A percentile compares a stretch with the other conserved stretches of the same genome.
Evolutionary conservation across 768 basidiomycete species (phyloP).

Genomic region (Serendipita sp.): DNA sequence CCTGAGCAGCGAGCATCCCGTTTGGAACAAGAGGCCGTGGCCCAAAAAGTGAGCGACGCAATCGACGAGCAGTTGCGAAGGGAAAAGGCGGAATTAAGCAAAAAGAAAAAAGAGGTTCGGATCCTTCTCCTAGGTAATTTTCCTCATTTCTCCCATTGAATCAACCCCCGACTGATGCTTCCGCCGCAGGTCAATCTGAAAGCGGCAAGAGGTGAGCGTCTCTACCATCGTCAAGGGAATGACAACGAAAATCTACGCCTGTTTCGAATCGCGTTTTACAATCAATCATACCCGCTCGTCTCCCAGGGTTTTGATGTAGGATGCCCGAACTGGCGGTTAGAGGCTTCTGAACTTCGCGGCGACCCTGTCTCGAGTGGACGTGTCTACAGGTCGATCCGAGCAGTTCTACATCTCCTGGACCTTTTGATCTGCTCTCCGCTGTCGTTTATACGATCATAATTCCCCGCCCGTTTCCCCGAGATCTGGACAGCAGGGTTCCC

Average conservation of each 20-base stretch:
- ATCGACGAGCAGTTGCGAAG: constrained; percentile 37
- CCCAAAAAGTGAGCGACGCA: constrained; percentile 34
- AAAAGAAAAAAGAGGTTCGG: constrained; percentile 27
- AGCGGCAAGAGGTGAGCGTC: neutral
- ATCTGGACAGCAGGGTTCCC: no score
- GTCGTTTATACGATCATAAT: no score
- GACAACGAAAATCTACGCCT: no score
- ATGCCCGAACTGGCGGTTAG: no score
- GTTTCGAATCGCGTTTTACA: no score
- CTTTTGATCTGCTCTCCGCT: no score
- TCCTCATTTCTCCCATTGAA: neutral
- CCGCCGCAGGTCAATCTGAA: constrained; percentile 3
- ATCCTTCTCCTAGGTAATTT: constrained; percentile 41
- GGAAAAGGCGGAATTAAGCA: constrained; percentile 30
- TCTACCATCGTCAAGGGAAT: neutral
- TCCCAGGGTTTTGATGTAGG: no score
- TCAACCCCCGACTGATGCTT: neutral
- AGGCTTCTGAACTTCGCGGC: neutral
- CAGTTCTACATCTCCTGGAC: neutral
- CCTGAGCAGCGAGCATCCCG: constrained; percentile 27
- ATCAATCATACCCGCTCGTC: no score
- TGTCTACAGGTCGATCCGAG: neutral
- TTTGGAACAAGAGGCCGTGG: constrained; percentile 30
- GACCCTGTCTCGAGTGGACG: neutral
- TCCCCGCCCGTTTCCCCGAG: no score